Percentiles rank a stretch among this genome's conserved stretches.
Evolutionary conservation across 2,329 filamentous ascomycete genomes (phyloP).

Genomic region (Chrysoporthe puriensis): DNA sequence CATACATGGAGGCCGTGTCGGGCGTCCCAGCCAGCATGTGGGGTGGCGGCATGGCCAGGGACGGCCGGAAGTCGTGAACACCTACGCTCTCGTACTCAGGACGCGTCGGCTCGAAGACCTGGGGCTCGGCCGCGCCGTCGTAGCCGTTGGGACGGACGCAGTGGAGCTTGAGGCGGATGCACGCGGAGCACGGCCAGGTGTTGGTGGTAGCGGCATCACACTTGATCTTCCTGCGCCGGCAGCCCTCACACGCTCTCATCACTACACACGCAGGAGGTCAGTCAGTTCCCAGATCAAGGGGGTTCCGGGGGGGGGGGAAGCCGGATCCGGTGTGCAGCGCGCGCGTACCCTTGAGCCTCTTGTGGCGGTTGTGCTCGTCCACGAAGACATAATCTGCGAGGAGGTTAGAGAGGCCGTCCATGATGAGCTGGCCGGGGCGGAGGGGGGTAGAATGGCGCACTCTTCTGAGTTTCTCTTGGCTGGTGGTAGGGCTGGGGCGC

Average conservation of each 20-base stretch:
- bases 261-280: conserved; percentile 55
- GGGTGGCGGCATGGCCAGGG: conserved; percentile 53
- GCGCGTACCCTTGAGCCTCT: conserved; percentile 82
- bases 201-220: conserved; percentile 97
- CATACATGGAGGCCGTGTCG: conserved; percentile 49
- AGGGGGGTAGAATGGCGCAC: conserved; percentile 52
- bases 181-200: conserved; percentile 95
- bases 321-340: neutral
- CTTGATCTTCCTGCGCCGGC: conserved; percentile 93
- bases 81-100: conserved; percentile 47
- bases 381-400: conserved; percentile 93
- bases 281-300: conserved; percentile 8
- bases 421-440: neutral
- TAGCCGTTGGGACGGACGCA: conserved; percentile 88
- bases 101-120: conserved; percentile 50
- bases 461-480: conserved; percentile 80
- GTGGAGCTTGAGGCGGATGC: conserved; percentile 86
- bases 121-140: conserved; percentile 58
- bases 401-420: conserved; percentile 40
- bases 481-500: conserved; percentile 64
- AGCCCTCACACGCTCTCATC: conserved; percentile 97
- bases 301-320: neutral
- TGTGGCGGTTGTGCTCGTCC: conserved; percentile 97
- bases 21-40: conserved; percentile 49
- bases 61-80: conserved; percentile 53